These are phyloP conservation scores for Prunus mongolica DNA, from an alignment of 306 rosid species.

Conservation along the genomic window DNA sequence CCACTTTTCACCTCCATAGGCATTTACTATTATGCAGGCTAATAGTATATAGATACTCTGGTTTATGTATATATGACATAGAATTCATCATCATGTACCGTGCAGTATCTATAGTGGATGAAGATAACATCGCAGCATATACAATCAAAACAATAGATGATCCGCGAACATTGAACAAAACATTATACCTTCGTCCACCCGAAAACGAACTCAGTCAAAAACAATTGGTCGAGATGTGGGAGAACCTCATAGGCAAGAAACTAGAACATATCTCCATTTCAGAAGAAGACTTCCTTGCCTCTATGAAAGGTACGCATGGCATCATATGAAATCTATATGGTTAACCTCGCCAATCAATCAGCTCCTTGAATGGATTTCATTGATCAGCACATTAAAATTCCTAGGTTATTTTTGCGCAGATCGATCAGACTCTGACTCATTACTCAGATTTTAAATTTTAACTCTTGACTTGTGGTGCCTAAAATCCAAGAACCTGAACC, in stretches of 20 bases:
- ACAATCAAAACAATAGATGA: conserved; percentile 43
- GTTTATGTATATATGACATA: not conserved
- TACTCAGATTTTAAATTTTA: too few species aligned
- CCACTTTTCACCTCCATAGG: too few species aligned
- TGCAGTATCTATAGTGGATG: conserved; percentile 18
- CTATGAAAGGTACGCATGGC: conserved; percentile 1
- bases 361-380: too few species aligned
- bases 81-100: not conserved
- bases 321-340: not conserved
- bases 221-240: conserved; percentile 45
- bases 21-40: too few species aligned
- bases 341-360: too few species aligned
- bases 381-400: too few species aligned
- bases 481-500: too few species aligned
- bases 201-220: conserved; percentile 33
- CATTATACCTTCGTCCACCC: conserved; percentile 26
- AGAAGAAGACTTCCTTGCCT: conserved; percentile 3
- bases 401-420: too few species aligned
- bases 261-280: conserved; percentile 27
- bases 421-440: too few species aligned
- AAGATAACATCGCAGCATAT: conserved; percentile 33
- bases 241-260: conserved; percentile 36
- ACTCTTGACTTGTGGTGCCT: too few species aligned
- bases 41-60: not conserved
- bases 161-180: conserved; percentile 44